Evolutionary conservation across 345 rosid genomes (phyloP).

Genomic region (Heritiera fomes): DNA sequence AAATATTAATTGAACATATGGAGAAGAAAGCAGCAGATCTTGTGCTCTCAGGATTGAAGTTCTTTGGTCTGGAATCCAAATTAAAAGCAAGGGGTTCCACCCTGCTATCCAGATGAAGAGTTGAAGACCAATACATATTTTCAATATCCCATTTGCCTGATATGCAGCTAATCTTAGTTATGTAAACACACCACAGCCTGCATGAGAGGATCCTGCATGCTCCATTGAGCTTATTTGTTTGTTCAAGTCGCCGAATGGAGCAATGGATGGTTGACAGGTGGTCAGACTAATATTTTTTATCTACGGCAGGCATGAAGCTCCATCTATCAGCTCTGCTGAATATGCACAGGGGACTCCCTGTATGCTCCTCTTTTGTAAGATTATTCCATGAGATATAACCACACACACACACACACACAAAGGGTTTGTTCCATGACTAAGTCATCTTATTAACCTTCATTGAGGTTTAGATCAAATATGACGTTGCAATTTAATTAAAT

Average conservation of each 20-base stretch:
- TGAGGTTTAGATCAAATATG: background rate
- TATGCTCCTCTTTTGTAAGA: background rate
- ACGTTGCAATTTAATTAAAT: background rate
- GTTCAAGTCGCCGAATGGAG: background rate
- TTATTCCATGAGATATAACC: background rate
- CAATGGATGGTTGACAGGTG: background rate
- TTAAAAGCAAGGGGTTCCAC: slow-evolving; percentile 70
- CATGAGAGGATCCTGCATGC: background rate
- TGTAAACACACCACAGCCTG: background rate
- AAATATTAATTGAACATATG: slow-evolving; percentile 72
- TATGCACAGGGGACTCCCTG: background rate
- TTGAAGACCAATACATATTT: background rate
- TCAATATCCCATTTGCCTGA: background rate
- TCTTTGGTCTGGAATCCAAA: slow-evolving; percentile 88
- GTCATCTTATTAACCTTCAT: background rate
- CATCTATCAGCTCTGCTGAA: background rate
- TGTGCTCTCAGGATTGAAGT: slow-evolving; percentile 66
- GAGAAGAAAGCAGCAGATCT: slow-evolving; percentile 85
- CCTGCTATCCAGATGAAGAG: slow-evolving; percentile 40
- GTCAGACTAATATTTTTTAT: background rate
- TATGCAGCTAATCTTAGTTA: background rate
- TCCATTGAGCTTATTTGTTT: background rate
- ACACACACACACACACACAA: background rate
- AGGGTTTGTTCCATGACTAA: background rate
- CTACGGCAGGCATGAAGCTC: background rate